A percentile compares a stretch with the other conserved stretches of the same genome.
Evolutionary conservation across 371 early-diverging fungal genomes (phyloP).

Genomic region (Apophysomyces trapeziformis): DNA sequence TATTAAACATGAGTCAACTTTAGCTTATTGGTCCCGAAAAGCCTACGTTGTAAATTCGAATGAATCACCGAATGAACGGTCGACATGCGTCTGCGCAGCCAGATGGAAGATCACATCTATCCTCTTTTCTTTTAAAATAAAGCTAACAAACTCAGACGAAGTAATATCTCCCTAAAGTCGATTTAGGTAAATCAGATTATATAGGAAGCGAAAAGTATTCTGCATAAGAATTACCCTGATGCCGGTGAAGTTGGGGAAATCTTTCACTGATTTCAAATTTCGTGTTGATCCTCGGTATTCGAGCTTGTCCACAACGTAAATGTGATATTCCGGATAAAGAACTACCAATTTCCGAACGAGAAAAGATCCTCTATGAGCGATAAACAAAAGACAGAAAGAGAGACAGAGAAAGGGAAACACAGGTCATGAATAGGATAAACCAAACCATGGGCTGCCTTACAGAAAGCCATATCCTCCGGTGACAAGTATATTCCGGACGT

Average conservation of each 20-base stretch:
- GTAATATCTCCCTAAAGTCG: constrained; percentile 70
- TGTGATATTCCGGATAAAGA: constrained; percentile 73
- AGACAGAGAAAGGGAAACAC: no score
- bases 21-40: background rate
- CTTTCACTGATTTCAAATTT: constrained; percentile 58
- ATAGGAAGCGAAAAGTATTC: background rate
- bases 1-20: background rate
- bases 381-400: background rate
- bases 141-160: constrained; percentile 69
- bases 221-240: constrained; percentile 54
- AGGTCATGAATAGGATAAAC: no score
- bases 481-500: constrained; percentile 65
- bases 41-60: constrained; percentile 77
- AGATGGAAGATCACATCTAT: constrained; percentile 84
- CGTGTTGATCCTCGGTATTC: constrained; percentile 81
- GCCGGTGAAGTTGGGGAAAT: constrained; percentile 65
- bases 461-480: constrained; percentile 92
- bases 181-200: constrained; percentile 13
- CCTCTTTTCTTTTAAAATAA: constrained; percentile 67
- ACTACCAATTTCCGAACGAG: constrained; percentile 67
- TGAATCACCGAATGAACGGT: constrained; percentile 88
- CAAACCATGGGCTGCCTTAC: constrained; percentile 45
- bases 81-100: constrained; percentile 88
- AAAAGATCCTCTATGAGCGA: constrained; percentile 52
- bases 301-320: constrained; percentile 79